Evolutionary conservation across 2,329 filamentous ascomycete species (phyloP).

Genomic region (Sordariomycetes sp.): DNA sequence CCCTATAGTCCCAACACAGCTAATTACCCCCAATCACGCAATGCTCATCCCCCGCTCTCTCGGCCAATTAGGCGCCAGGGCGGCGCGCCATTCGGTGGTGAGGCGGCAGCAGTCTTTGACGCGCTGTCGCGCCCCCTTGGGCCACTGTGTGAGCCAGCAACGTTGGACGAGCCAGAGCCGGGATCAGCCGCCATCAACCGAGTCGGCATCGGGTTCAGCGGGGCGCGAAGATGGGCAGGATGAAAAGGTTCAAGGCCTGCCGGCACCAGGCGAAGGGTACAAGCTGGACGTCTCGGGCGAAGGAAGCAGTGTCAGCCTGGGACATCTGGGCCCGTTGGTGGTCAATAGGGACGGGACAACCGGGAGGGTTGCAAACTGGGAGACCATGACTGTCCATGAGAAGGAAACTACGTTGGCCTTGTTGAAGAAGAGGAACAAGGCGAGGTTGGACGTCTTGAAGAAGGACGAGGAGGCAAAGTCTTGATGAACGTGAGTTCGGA

Average conservation of each 20-base stretch:
- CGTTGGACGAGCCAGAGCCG: too few species aligned
- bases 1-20: slow-evolving; percentile 3
- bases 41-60: slow-evolving; percentile 1
- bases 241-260: background rate
- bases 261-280: slow-evolving; percentile 2
- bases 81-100: too few species aligned
- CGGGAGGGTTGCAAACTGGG: slow-evolving; percentile 66
- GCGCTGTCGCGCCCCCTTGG: too few species aligned
- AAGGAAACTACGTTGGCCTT: slow-evolving; percentile 56
- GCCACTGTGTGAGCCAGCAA: too few species aligned
- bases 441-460: slow-evolving; percentile 45
- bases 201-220: background rate
- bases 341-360: slow-evolving; percentile 65
- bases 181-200: too few species aligned
- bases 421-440: slow-evolving; percentile 59
- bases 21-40: slow-evolving; percentile 4
- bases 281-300: slow-evolving; percentile 19
- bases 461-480: background rate
- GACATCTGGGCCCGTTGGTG: slow-evolving; percentile 64
- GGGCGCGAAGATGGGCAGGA: background rate
- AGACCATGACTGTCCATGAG: slow-evolving; percentile 60
- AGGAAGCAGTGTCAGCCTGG: slow-evolving; percentile 42
- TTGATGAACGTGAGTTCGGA: too few species aligned
- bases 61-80: too few species aligned
- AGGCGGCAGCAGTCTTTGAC: too few species aligned